Base-by-base conservation (phyloP, 176 grass and related monocot genomes). In the Stipa capillata region DNA sequence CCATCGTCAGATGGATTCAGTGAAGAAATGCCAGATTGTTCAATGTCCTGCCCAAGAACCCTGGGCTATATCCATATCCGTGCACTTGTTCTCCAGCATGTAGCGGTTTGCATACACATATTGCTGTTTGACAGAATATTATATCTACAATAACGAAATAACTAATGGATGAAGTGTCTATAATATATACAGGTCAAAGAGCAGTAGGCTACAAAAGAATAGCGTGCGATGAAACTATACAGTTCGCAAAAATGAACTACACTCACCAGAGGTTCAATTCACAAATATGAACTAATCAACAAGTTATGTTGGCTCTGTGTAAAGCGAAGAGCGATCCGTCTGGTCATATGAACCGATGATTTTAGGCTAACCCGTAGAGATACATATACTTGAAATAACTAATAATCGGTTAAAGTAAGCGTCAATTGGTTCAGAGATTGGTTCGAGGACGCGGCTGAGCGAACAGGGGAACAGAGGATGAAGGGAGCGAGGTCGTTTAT, bases 261-360 rank as follows among this genome's bases (percentile, higher is more conserved):
- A 48, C 54, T 76, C 79, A 72, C 20, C 47, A 64, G 56, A 29
- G 9, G 4, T 29, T 68, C 31, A 63, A 35, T 75, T 51, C 70
- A 84, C 49, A 76, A 65, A 52, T 31, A 48, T 23, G 51, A 64
- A 48, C 73, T 54, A 82, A 82, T 37, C 52, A 76, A 51, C 61
- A 42, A n/a, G 43, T 57, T 53, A 59, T 48, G 41, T 69, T 52
- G 69, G 44, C 29, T n/a, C 69, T 57, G 18, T 37, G 18, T 65
- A 10, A 66, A 84, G 21, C 31, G 33, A 69, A 74, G 42, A 82
- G 75, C 52, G 49, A 68, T 60, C 40, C 37, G 33, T 35, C 45
- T 74, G 59, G 43, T 84, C 27, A 53, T 69, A 29, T 33, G 68
- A 45, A 71, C 65, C 36, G 28, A 82, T 59, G 18, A 59, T 34